Conservation (phyloP, 129 eudicot species). For the Chrysanthemum seticuspe region DNA sequence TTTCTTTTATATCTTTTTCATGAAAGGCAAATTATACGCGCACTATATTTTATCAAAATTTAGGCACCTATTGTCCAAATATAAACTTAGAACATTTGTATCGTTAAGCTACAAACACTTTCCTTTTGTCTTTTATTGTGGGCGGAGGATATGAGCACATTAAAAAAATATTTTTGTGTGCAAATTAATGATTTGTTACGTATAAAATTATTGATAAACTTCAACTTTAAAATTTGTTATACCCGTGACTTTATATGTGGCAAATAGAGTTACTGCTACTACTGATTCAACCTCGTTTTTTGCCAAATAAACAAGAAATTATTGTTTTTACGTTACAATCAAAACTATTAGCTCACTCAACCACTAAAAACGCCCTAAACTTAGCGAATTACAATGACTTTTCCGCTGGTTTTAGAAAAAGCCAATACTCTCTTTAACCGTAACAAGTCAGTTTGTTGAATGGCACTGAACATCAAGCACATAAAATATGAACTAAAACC, state of each 20-base stretch:
- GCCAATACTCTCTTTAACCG: conserved; percentile 17
- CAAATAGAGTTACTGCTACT: conserved; percentile 17
- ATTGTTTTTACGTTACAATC: conserved; percentile 21
- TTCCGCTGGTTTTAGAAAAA: conserved; percentile 3
- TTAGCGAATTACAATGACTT: conserved; percentile 17
- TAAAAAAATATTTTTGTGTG: too few species aligned
- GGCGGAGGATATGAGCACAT: too few species aligned
- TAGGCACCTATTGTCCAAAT: too few species aligned
- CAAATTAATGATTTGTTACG: too few species aligned
- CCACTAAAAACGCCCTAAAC: conserved; percentile 17
- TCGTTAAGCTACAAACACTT: too few species aligned
- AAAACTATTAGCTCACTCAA: neutral
- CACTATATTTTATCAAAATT: too few species aligned
- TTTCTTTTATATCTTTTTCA: too few species aligned
- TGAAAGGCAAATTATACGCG: too few species aligned
- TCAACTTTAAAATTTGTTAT: neutral
- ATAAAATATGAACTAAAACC: neutral
- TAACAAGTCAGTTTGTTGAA: conserved; percentile 4
- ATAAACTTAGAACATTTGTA: too few species aligned
- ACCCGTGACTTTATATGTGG: conserved; percentile 16
- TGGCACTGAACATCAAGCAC: neutral
- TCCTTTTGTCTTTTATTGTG: too few species aligned
- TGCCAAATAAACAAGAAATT: conserved; percentile 8
- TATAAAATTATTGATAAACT: too few species aligned
- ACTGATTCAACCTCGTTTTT: conserved; percentile 25